These are phyloP conservation scores for Coniferiporia weirii DNA, from an alignment of 1,284 basidiomycete species.

Conservation along the genomic window DNA sequence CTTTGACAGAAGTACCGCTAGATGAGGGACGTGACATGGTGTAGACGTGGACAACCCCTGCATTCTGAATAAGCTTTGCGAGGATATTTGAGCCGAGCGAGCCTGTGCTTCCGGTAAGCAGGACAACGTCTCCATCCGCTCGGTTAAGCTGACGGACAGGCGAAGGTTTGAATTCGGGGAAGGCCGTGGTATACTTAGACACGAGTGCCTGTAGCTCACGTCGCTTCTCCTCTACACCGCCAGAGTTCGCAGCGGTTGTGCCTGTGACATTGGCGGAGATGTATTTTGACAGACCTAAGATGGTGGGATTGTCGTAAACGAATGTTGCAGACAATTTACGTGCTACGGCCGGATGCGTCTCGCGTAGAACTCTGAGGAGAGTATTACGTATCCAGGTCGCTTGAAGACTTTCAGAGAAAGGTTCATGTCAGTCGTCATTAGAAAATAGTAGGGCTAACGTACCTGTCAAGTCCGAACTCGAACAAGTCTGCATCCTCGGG, in stretches of 20 bases:
- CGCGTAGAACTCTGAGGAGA: conserved; percentile 30
- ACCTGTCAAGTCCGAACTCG: conserved; percentile 40
- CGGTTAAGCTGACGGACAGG: background rate
- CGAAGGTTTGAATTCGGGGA: conserved; percentile 22
- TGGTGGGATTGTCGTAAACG: conserved; percentile 33
- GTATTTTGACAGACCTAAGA: conserved; percentile 26
- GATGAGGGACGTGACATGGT: conserved; percentile 29
- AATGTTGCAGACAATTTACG: conserved; percentile 27
- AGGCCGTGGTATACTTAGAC: conserved; percentile 28
- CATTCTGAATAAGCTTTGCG: conserved; percentile 22
- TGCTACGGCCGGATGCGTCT: background rate
- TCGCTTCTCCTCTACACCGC: conserved; percentile 14
- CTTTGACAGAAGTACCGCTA: conserved; percentile 15
- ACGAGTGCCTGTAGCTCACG: conserved; percentile 27
- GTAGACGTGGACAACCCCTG: conserved; percentile 27
- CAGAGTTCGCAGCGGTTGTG: background rate
- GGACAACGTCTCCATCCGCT: conserved; percentile 22
- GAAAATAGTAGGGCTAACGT: background rate
- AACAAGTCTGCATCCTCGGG: conserved; percentile 35
- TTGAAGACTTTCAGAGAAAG: conserved; percentile 31
- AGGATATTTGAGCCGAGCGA: conserved; percentile 30
- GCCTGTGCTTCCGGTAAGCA: conserved; percentile 35
- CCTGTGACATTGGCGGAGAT: conserved; percentile 19
- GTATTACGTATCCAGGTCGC: conserved; percentile 40
- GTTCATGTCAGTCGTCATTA: background rate